Percentiles rank a stretch among this genome's conserved stretches.
Conservation (phyloP, 2,329 filamentous ascomycete genomes). For the Sodiomyces alkalinus region DNA sequence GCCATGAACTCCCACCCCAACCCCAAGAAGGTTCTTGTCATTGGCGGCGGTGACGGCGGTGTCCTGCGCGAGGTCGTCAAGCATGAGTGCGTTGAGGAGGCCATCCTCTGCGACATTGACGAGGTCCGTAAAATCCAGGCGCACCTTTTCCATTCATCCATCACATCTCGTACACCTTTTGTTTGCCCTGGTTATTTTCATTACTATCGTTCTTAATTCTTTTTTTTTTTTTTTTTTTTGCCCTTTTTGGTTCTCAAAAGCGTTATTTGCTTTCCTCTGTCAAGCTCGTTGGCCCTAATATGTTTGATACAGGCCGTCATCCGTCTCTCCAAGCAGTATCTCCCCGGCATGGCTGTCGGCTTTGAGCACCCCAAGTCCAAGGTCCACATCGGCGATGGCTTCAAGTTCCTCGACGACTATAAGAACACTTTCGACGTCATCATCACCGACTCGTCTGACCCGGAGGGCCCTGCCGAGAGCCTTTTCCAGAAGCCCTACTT, state of each 20-base stretch:
- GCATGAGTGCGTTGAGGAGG: conserved; percentile 94
- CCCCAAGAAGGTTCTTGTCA: conserved; percentile 96
- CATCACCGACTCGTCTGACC: conserved; percentile 97
- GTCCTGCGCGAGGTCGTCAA: conserved; percentile 98
- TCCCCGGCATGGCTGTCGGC: conserved; percentile 83
- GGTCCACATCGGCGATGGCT: conserved; percentile 89
- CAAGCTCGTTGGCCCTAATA: background rate
- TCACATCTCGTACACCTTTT: conserved; percentile 2
- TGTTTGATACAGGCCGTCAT: conserved; percentile 87
- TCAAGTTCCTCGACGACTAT: conserved; percentile 95
- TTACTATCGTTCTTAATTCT: background rate
- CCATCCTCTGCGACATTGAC: conserved; percentile 94
- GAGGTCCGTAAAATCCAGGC: conserved; percentile 42
- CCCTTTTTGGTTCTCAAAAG: conserved; percentile 1
- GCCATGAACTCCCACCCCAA: conserved; percentile 97
- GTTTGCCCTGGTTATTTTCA: background rate
- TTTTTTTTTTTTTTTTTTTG: no score
- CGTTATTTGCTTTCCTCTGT: background rate
- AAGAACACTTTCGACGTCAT: conserved; percentile 98
- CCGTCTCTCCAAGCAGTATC: conserved; percentile 94
- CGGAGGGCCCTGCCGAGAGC: conserved; percentile 88
- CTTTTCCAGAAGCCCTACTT: conserved; percentile 99
- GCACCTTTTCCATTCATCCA: background rate
- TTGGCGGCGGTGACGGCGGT: conserved; percentile 92
- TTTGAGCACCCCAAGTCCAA: conserved; percentile 90